phyloP scores from a whole-genome alignment of 495 filamentous ascomycete genomes.

The Neurospora sp. region DNA sequence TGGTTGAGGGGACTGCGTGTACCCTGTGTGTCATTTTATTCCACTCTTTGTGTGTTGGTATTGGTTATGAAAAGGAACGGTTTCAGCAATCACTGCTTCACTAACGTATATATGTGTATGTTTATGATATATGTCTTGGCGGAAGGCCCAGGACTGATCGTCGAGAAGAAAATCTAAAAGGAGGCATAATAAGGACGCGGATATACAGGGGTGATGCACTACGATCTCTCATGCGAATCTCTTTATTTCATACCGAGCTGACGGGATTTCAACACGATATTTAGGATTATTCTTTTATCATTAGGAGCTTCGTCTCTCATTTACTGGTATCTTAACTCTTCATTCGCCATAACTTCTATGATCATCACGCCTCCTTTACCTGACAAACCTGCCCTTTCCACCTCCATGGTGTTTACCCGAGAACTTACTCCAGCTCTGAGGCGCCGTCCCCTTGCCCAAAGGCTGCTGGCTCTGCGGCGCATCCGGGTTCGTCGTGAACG shows the following conservation, averaged over 20 bases:
- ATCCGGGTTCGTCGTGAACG: slow-evolving; percentile 19
- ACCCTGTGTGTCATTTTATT: not conserved
- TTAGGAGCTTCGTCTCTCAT: not conserved
- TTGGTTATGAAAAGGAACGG: not conserved
- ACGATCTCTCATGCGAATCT: not conserved
- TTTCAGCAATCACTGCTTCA: not conserved
- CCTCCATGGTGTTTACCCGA: not conserved
- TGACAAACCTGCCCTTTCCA: not conserved
- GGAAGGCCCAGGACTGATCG: not conserved
- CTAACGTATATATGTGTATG: not conserved
- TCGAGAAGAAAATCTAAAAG: not conserved
- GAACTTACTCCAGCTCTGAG: slow-evolving; percentile 18
- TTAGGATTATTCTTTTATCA: not conserved
- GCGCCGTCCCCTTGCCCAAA: slow-evolving; percentile 20
- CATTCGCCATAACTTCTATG: not conserved
- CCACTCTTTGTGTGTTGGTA: not conserved
- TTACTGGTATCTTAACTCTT: not conserved
- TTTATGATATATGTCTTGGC: not conserved
- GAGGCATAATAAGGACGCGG: not conserved
- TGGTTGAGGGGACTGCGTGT: not conserved
- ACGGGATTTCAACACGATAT: not conserved
- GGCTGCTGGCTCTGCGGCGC: slow-evolving; percentile 12
- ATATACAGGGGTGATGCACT: not conserved
- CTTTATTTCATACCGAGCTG: not conserved
- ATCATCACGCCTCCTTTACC: not conserved